Evolutionary conservation across 1,139 yeast species (phyloP).

Genomic region (Suhomyces guaymorum): DNA sequence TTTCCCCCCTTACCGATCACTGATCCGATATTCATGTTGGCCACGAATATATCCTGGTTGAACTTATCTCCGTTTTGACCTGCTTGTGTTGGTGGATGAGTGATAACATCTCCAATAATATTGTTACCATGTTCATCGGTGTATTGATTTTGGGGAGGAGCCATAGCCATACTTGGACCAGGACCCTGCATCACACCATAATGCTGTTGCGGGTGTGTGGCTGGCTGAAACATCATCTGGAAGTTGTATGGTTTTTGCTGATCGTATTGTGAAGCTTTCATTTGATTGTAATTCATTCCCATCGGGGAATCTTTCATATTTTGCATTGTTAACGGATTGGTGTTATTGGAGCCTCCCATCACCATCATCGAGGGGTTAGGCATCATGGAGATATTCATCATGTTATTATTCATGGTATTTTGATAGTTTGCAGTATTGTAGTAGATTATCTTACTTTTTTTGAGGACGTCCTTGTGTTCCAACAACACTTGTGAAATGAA

Average conservation of each 20-base stretch:
- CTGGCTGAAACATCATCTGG: constrained; percentile 47
- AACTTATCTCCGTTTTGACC: constrained; percentile 47
- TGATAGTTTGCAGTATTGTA: constrained; percentile 64
- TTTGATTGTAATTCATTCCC: constrained; percentile 17
- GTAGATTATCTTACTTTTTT: constrained; percentile 53
- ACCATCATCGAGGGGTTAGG: constrained; percentile 21
- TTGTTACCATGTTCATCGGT: constrained; percentile 51
- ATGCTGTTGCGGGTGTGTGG: constrained; percentile 40
- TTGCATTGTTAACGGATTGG: constrained; percentile 21
- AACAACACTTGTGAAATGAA: constrained; percentile 68
- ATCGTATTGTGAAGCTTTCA: constrained; percentile 16
- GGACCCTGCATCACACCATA: constrained; percentile 22
- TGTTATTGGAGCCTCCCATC: constrained; percentile 15
- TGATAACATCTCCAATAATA: constrained; percentile 47
- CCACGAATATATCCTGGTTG: constrained; percentile 72
- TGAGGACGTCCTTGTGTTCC: constrained; percentile 57
- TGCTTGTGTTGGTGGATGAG: constrained; percentile 40
- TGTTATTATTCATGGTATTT: constrained; percentile 23
- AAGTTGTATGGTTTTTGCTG: constrained; percentile 35
- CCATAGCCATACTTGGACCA: constrained; percentile 16
- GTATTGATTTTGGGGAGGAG: constrained; percentile 38
- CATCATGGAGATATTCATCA: constrained; percentile 23
- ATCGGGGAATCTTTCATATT: constrained; percentile 19
- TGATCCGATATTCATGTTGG: constrained; percentile 77
- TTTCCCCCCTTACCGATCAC: constrained; percentile 88